Base-by-base conservation (phyloP, 768 basidiomycete genomes). In the Boletales sp. region DNA sequence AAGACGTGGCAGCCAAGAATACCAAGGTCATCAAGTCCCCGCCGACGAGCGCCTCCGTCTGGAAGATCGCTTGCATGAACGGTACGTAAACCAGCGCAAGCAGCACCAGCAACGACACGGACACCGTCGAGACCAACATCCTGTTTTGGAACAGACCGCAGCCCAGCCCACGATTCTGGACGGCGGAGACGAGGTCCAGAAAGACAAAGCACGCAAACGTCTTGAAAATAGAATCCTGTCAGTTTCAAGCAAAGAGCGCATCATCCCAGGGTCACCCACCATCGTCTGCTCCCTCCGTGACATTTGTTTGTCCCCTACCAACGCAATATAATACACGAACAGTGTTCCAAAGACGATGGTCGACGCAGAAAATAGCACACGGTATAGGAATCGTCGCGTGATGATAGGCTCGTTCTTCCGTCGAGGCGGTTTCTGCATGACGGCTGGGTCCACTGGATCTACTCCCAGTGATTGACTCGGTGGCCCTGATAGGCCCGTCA, bases 131-230 rank as follows among this genome's bases (percentile, higher is more conserved):
- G 54, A 95, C 70, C 50, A 97, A 77, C 90, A 97, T 94, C 61
- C 79, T 80, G 75, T 98, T 98, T 62, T 86, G 85, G 50, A 82
- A 72, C 29, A 97, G 63, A 7, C 83, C 85, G 58, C 93, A 95
- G 38, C 86, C 84, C 14, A 98, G 80, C 11, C 93, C 93, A 47
- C 95, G 90, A 68, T 90, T 95, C 67, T 98, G 94, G 30, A 97
- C 69, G 1, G 95, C 95, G 35, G 94, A 97, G 10, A 93, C 88
- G 39, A 98, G 82, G 69, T 98, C 95, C 54, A 98, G 86, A 76
- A 97, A 90, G 50, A 98, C 95, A 70, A 98, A 98, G 64, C 85
- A 87, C 15, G 94, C 89, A 69, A 98, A 98, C 21, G 95, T 97
- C 95, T 97, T 68, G n/a, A 29, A 44, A 8, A 17, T 36, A 37